Evolutionary conservation across 75 land plant genomes (phyloP).

Genomic region (Pinus tabuliformis): DNA sequence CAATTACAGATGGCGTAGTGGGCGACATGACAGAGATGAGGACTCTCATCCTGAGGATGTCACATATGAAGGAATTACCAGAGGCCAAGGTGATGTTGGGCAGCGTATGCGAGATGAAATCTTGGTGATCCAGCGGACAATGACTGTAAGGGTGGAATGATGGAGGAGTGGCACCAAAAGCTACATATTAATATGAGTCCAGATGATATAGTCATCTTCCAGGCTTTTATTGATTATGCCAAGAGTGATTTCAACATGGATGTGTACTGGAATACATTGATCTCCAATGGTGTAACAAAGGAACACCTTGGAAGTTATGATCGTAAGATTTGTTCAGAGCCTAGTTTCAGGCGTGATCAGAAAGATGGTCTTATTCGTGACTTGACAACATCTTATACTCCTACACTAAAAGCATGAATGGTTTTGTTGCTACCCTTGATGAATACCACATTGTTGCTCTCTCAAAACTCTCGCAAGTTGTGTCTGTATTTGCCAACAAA

Average conservation of each 20-base stretch:
- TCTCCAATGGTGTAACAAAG: conserved; percentile 92
- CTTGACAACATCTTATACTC: no score
- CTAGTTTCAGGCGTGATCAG: no score
- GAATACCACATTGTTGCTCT: no score
- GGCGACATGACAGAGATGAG: no score
- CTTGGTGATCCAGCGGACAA: conserved; percentile 11
- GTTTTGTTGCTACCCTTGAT: no score
- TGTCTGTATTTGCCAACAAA: no score
- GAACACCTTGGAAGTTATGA: conserved; percentile 93
- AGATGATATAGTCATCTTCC: conserved; percentile 98
- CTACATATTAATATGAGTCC: conserved; percentile 98
- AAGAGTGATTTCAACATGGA: conserved; percentile 70
- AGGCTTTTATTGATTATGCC: conserved; percentile 93
- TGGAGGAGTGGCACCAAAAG: conserved; percentile 99
- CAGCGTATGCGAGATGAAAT: conserved; percentile 99
- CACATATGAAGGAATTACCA: no score
- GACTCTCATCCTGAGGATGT: no score
- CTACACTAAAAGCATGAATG: no score
- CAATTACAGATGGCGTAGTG: no score
- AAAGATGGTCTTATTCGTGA: no score
- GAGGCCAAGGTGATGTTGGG: conserved; percentile 99
- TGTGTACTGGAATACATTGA: conserved; percentile 93
- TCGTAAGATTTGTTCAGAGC: not conserved
- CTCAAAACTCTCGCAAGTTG: no score
- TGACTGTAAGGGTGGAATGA: conserved; percentile 34